Percentiles rank a stretch among this genome's conserved stretches.
These are phyloP conservation scores for Pontederia paniculata DNA, from an alignment of 176 grass and related monocot species.

Conservation along the genomic window DNA sequence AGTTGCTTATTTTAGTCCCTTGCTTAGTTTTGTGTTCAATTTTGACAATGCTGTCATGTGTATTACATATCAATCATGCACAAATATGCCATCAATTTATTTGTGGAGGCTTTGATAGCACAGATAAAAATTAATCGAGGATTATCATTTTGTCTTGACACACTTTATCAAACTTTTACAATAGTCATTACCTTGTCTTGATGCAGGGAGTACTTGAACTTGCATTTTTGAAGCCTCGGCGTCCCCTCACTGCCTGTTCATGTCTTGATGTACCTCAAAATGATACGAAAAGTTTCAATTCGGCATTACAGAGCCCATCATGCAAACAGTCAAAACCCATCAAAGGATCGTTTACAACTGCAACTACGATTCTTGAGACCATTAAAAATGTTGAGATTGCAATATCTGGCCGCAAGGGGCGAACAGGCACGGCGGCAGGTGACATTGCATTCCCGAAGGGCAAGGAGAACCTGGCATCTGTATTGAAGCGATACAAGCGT, in stretches of 20 bases:
- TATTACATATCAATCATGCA: too few relatives aligned
- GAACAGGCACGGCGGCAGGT: slow-evolving; percentile 79
- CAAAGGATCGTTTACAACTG: slow-evolving; percentile 49
- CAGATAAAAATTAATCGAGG: too few relatives aligned
- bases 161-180: too few relatives aligned
- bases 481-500: slow-evolving; percentile 91
- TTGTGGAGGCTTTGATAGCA: too few relatives aligned
- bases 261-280: slow-evolving; percentile 37
- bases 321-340: slow-evolving; percentile 18
- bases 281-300: slow-evolving; percentile 24
- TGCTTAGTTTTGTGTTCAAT: too few relatives aligned
- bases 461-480: slow-evolving; percentile 96
- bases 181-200: too few relatives aligned
- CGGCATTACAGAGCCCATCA: not conserved
- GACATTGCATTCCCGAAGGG: slow-evolving; percentile 96
- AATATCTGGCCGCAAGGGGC: slow-evolving; percentile 74
- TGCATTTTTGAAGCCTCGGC: slow-evolving; percentile 69
- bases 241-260: slow-evolving; percentile 24
- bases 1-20: too few relatives aligned
- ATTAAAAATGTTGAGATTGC: slow-evolving; percentile 76
- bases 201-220: slow-evolving; percentile 78
- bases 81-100: too few relatives aligned
- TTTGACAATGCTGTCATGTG: too few relatives aligned
- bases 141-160: too few relatives aligned
- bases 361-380: slow-evolving; percentile 46